Evolutionary conservation across 2,329 filamentous ascomycete species (phyloP), one percentile per base, ranked within the genome.

Genomic region (Botrytis elliptica): DNA sequence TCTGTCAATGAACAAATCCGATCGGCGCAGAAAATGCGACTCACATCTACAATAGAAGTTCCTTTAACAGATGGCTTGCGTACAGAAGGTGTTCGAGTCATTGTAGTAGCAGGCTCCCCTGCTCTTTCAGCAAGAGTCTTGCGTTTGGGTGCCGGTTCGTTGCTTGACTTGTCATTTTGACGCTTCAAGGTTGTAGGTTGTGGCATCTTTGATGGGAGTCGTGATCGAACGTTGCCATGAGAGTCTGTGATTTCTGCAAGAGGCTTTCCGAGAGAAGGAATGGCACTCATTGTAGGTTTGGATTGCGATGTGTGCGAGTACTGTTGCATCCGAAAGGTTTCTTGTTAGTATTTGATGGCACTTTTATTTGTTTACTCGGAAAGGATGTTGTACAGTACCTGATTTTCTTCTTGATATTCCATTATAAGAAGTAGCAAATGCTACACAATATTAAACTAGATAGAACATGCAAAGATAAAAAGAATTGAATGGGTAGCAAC

Each of bases 181-280:
- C 89, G 86, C 82, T 91, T 91, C 75, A 86, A 73, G 20, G 82
- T 83, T 1, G 80, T 78, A 75, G 84, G 77, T 16, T 84, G 80
- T 18, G 84, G 82, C 49, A 84, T 82, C 70, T 83, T 83, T 55
- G 83, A 83, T 0, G 84, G 80, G 2, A 82, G 80, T 68, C 85
- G 86, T 33, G 82, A 80, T 69, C 88, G 86, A 62, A 85, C 81
- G 79, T 91, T 91, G 81, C 83, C 84, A 78, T 91, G 88, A n/a
- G 89, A 90, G 12, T 90, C 87, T 78, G 84, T 86, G 77, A 89
- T 86, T 78, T 90, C 88, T 16, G 85, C 81, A 25, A 90, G 84
- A 5, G 83, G 82, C 73, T 78, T 79, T 57, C 71, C 77, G 65
- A 80, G 81, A 46, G 79, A 80, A 29, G 76, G 75, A 25, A 80